Evolutionary conservation across 805 yeast genomes (phyloP).

Genomic region (Wickerhamomyces bovis): DNA sequence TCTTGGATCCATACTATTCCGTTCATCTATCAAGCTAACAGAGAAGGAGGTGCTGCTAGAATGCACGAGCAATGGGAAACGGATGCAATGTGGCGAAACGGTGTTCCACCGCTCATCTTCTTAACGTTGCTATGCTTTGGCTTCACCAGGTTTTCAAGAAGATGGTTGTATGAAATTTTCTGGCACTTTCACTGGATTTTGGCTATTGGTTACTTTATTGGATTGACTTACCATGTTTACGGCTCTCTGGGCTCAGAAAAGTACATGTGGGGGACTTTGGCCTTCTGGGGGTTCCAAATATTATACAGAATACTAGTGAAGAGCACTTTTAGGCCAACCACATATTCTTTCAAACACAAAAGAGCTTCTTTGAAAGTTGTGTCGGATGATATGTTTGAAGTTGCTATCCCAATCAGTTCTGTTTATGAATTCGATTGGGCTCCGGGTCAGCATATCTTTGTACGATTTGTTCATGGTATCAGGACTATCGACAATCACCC

Average conservation of each 20-base stretch:
- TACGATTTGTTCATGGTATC: slow-evolving; percentile 39
- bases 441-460: slow-evolving; percentile 51
- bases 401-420: slow-evolving; percentile 24
- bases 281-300: slow-evolving; percentile 45
- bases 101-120: slow-evolving; percentile 44
- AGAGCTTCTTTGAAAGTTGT: slow-evolving; percentile 26
- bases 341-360: slow-evolving; percentile 34
- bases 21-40: slow-evolving; percentile 36
- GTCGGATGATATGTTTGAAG: slow-evolving; percentile 27
- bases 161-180: slow-evolving; percentile 39
- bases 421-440: slow-evolving; percentile 35
- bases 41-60: slow-evolving; percentile 43
- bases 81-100: slow-evolving; percentile 28
- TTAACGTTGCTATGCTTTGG: slow-evolving; percentile 37
- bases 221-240: slow-evolving; percentile 40
- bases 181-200: slow-evolving; percentile 48
- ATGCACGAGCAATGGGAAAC: slow-evolving; percentile 20
- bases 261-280: slow-evolving; percentile 46
- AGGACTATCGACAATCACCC: slow-evolving; percentile 50
- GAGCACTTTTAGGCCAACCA: slow-evolving; percentile 40
- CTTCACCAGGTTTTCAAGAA: slow-evolving; percentile 37
- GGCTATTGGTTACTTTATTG: slow-evolving; percentile 42
- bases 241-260: slow-evolving; percentile 30
- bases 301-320: slow-evolving; percentile 40
- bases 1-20: slow-evolving; percentile 47